Base-by-base conservation (phyloP, 2,329 filamentous ascomycete species). In the Hypomyces perniciosus region DNA sequence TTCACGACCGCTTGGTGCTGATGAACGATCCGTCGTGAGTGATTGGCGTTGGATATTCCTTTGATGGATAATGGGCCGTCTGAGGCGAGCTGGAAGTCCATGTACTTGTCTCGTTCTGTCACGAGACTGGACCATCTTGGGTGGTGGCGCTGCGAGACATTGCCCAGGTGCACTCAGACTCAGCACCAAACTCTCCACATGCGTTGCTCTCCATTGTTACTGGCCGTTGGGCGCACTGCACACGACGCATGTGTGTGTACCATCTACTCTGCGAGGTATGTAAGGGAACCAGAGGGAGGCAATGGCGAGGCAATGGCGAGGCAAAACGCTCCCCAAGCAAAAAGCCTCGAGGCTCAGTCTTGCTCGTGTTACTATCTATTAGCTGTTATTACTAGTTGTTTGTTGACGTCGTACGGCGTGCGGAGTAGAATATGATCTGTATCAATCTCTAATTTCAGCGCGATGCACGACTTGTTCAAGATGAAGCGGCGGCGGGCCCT, bases 111-210 rank as follows among this genome's bases (percentile, higher is more conserved):
- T 42, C 42, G 48, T 46, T 35, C 48, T 46, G 43, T 51, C 48
- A 51, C 46, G 48, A 43, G 48, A 51, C 48, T 51, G 48, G 46
- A 12, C 33, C 40, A 29, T 30, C 31, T 10, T 26, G 20, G 46
- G 48, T 35, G 33, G 33, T 46, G 48, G 43, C 20, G 20, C 48
- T 46, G 48, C 48, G 48, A 51, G 48, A 51, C 48, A 51, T 51
- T 51, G 48, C 48, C 30, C 48, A 51, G 48, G 35, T 51, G 48
- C 37, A 29, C 43, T 46, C 43, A 8, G 12, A 29, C 43, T 46
- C 43, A 8, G 12, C 37, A 50, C 41, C 38, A 41, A 45, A 31
- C 38, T 29, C 20, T 33, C 29, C 48, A 8, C 42, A 42, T 45
- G 44, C 34, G 10, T 13, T 38, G 35, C 35, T 38, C 10, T 13